Evolutionary conservation across 345 rosid species (phyloP), one percentile per base, ranked within the genome.

Genomic region (Hibiscus mutabilis): DNA sequence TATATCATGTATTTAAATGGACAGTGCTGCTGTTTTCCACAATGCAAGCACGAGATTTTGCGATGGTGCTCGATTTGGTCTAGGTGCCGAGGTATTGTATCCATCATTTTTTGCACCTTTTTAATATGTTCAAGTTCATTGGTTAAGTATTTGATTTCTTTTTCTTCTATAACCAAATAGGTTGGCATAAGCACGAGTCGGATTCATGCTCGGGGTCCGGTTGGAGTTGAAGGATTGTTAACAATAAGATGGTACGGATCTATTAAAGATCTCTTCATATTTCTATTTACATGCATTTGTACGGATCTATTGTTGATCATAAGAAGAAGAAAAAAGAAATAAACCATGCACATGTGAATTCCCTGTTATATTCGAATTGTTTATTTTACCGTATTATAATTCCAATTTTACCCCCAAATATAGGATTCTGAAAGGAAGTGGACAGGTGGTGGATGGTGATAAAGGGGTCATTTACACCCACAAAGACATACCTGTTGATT

Each of bases 151-250:
- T 47, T 55, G 57, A 70, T 15, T 49, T 49, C 1, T 49, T 59
- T 61, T 29, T 65, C 55, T 53, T 78, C 44, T 57, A 24, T 74
- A 59, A 19, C 37, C 75, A 59, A 19, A 71, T 68, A 91, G 99
- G 97, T 95, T 60, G 99, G 99, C 66, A 91, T 91, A 80, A 92
- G 99, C 79, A 92, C 98, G 15, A 86, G 98, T 74, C 86, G 97
- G 77, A 96, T 96, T 67, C 99, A 96, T 78, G 99, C 99, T 13
- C 97, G 99, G 5, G 99, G 99, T 72, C 98, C 99, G 56, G 99
- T 96, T 1, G 99, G 98, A 47, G 98, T 96, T 5, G 99, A 91
- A 82, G 99, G 99, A 72, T 66, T 96, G 79, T 76, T 96, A 63
- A 96, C 99, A 15, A 96, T 97, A 60, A 80, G 89, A 92, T 96